phyloP scores from a whole-genome alignment of 192 early-diverging fungal species.

The Backusella westeae region DNA sequence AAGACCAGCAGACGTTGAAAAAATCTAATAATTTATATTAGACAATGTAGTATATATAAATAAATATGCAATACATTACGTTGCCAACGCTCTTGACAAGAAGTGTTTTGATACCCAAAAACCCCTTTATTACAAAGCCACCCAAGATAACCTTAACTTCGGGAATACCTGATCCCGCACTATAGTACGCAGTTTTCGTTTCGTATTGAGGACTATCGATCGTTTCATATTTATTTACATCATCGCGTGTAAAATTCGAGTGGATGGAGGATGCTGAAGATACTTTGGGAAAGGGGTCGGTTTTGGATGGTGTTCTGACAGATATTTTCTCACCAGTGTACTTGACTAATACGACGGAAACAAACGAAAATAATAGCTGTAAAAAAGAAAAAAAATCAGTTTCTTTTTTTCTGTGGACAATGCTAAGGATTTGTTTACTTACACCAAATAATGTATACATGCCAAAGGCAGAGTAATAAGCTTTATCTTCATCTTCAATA shows the following conservation, averaged over 20 bases:
- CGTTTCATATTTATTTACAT: neutral
- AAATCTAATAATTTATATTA: conserved; percentile 39
- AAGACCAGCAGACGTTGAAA: conserved; percentile 82
- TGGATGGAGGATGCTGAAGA: conserved; percentile 12
- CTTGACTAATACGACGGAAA: conserved; percentile 61
- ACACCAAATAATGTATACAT: conserved; percentile 47
- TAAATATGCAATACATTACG: conserved; percentile 44
- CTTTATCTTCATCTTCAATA: conserved; percentile 7
- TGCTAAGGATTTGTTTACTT: neutral
- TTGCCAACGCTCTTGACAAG: conserved; percentile 88
- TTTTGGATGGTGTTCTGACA: conserved; percentile 14
- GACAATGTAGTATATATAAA: neutral
- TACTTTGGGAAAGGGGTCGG: conserved; percentile 10
- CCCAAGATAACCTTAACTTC: conserved; percentile 95
- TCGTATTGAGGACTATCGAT: conserved; percentile 17
- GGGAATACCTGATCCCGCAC: conserved; percentile 92
- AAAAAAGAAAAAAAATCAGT: neutral
- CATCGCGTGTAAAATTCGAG: neutral
- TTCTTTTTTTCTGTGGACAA: too few species aligned
- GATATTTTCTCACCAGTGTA: conserved; percentile 42
- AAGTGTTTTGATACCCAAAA: conserved; percentile 87
- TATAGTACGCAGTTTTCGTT: conserved; percentile 72
- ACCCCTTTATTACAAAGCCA: conserved; percentile 92
- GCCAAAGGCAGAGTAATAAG: conserved; percentile 30
- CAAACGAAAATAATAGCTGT: conserved; percentile 49